These are phyloP conservation scores for Vinca major DNA, from an alignment of 305 asterid genomes.

Conservation along the genomic window DNA sequence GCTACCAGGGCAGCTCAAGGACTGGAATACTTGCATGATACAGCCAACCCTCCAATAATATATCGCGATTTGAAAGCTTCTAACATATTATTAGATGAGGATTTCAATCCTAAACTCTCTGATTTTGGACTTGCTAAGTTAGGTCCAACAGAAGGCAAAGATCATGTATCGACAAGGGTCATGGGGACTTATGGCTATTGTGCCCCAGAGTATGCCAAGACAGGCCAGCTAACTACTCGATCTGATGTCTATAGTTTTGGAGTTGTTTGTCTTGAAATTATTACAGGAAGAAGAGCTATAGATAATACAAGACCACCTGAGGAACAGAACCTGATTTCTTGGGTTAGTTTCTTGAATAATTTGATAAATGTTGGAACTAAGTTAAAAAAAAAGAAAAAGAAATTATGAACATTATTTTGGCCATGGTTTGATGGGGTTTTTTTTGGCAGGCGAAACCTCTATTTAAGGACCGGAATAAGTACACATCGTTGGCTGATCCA, in stretches of 20 bases:
- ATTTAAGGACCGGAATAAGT: slow-evolving; percentile 52
- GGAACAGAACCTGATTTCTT: slow-evolving; percentile 71
- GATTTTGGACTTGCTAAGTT: slow-evolving; percentile 79
- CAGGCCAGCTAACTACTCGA: slow-evolving; percentile 62
- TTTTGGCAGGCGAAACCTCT: slow-evolving; percentile 76
- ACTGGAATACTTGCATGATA: slow-evolving; percentile 74
- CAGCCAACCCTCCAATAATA: slow-evolving; percentile 57
- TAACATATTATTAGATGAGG: slow-evolving; percentile 55
- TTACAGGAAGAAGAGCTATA: slow-evolving; percentile 73
- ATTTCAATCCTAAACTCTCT: slow-evolving; percentile 59
- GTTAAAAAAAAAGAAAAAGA: too few species aligned
- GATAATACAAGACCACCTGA: slow-evolving; percentile 56
- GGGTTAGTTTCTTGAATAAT: slow-evolving; percentile 46
- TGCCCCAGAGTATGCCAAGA: slow-evolving; percentile 79
- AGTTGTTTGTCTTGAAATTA: slow-evolving; percentile 69
- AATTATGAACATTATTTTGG: background rate
- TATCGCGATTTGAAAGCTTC: slow-evolving; percentile 74
- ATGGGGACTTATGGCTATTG: slow-evolving; percentile 89
- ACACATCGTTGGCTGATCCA: slow-evolving; percentile 57
- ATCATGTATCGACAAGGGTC: slow-evolving; percentile 60
- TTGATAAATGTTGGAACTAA: too few species aligned
- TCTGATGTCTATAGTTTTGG: slow-evolving; percentile 88
- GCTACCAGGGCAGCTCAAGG: slow-evolving; percentile 82
- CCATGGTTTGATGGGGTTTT: background rate
- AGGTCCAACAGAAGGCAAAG: slow-evolving; percentile 54